A percentile compares a stretch with the other conserved stretches of the same genome.
Evolutionary conservation across 257 asterid genomes (phyloP).

Genomic region (Coffea canephora): DNA sequence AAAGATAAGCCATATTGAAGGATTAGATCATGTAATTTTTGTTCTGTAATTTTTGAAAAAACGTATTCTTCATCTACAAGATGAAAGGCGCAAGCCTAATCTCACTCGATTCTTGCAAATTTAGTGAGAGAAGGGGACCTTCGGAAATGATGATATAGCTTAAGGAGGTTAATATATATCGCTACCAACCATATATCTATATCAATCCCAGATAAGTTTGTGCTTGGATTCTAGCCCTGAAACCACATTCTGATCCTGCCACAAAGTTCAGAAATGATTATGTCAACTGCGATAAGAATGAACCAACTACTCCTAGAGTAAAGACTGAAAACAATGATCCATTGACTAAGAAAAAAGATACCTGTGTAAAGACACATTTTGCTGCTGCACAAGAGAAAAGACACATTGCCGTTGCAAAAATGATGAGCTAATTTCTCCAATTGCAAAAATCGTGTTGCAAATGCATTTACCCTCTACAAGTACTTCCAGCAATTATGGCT

Average conservation of each 20-base stretch:
- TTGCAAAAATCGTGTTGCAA: slow-evolving; percentile 1
- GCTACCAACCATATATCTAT: not conserved
- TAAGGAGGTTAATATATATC: not conserved
- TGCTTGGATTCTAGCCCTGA: not conserved
- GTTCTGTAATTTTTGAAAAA: too few species aligned
- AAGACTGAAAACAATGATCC: too few species aligned
- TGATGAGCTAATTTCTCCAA: slow-evolving; percentile 3
- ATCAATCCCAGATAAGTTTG: not conserved
- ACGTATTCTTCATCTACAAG: not conserved
- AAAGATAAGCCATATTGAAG: too few species aligned
- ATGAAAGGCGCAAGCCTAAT: not conserved
- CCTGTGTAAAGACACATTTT: too few species aligned
- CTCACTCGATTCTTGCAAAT: not conserved
- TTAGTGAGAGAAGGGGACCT: not conserved
- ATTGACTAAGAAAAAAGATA: too few species aligned
- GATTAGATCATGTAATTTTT: too few species aligned
- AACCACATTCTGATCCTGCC: too few species aligned
- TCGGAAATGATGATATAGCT: not conserved
- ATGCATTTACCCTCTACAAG: slow-evolving; percentile 14
- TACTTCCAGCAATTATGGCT: slow-evolving; percentile 21
- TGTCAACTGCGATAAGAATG: not conserved
- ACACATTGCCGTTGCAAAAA: not conserved
- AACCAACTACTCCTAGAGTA: too few species aligned
- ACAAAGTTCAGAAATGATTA: not conserved
- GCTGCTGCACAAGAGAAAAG: not conserved